phyloP scores from a whole-genome alignment of 345 rosid genomes.

The Lepidium aucheri region DNA sequence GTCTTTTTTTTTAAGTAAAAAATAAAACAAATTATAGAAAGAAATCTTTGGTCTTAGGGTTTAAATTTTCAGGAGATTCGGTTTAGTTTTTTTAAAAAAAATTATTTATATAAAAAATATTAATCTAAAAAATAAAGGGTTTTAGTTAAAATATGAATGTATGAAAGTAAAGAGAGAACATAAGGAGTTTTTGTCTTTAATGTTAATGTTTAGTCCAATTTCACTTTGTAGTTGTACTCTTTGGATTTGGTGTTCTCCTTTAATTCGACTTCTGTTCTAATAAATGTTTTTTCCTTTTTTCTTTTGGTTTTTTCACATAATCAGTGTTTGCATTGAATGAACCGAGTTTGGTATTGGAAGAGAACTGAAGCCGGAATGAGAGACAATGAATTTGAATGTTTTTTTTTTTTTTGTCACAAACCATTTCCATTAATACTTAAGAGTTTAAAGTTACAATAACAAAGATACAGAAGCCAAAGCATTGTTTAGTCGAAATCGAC shows the following conservation, averaged over 20 bases:
- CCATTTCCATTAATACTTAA: no score
- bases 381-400: slow-evolving; percentile 14
- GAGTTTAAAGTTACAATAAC: no score
- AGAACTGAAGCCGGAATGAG: not conserved
- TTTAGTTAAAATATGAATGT: slow-evolving; percentile 3
- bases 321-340: slow-evolving; percentile 19
- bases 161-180: not conserved
- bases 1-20: not conserved
- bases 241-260: slow-evolving; percentile 7
- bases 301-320: slow-evolving; percentile 10
- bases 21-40: not conserved
- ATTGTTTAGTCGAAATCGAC: no score
- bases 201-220: slow-evolving; percentile 14
- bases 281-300: not conserved
- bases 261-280: not conserved
- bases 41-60: not conserved
- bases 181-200: not conserved
- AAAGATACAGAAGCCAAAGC: no score
- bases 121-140: no score
- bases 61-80: not conserved
- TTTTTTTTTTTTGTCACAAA: no score
- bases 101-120: no score
- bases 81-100: not conserved
- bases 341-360: slow-evolving; percentile 12
- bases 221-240: slow-evolving; percentile 5